phyloP scores from a whole-genome alignment of 228 moss, liverwort and hornwort genomes.

The Sphagnum fallax region DNA sequence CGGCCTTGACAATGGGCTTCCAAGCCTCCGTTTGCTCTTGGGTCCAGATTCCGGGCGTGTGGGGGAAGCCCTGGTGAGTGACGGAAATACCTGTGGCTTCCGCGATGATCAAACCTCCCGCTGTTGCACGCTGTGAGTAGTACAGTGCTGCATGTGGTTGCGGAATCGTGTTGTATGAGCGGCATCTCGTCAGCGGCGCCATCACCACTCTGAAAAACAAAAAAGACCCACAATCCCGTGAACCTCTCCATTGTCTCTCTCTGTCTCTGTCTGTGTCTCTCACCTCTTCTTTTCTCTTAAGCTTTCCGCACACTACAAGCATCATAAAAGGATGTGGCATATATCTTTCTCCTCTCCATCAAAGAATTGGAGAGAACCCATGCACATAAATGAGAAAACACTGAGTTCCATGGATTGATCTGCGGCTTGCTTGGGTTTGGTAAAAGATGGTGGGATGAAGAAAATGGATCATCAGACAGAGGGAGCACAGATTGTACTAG shows the following conservation, averaged over 20 bases:
- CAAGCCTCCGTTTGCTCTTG: conserved; percentile 29
- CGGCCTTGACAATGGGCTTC: conserved; percentile 28
- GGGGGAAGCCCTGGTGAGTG: conserved; percentile 12
- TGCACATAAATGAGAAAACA: conserved; percentile 2
- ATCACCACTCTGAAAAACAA: conserved; percentile 46
- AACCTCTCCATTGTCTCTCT: no score
- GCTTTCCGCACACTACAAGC: conserved; percentile 20
- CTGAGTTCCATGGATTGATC: not conserved
- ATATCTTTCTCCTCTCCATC: conserved; percentile 16
- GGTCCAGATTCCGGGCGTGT: conserved; percentile 27
- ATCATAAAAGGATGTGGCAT: conserved; percentile 24
- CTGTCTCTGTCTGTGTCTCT: not conserved
- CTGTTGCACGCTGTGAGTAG: conserved; percentile 60
- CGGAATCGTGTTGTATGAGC: conserved; percentile 50
- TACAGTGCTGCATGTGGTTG: conserved; percentile 55
- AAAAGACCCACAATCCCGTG: not conserved
- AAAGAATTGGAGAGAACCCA: conserved; percentile 24
- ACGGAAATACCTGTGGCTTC: conserved; percentile 47
- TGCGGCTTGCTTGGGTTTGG: not conserved
- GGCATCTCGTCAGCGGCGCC: conserved; percentile 68
- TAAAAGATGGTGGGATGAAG: no score
- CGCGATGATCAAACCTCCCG: conserved; percentile 47
- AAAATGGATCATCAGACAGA: not conserved
- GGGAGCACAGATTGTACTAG: not conserved
- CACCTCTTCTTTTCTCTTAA: conserved; percentile 12